A percentile compares a stretch with the other conserved stretches of the same genome.
Evolutionary conservation across 2,329 filamentous ascomycete species (phyloP).

Genomic region (Colletotrichum sp.): DNA sequence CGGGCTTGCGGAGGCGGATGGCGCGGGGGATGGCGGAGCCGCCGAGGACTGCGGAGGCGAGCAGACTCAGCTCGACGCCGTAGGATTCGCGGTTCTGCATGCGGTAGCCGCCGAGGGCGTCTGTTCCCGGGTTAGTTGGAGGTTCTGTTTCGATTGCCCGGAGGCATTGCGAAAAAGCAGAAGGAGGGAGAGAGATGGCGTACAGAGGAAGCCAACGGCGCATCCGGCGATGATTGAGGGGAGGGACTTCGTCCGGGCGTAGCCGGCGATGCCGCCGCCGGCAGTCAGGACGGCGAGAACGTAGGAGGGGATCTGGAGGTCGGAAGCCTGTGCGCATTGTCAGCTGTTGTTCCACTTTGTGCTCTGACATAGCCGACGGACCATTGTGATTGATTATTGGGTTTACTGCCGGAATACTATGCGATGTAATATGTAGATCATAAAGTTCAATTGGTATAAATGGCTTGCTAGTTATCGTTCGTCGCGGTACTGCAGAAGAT

Average conservation of each 20-base stretch:
- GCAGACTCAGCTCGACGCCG: slow-evolving; percentile 85
- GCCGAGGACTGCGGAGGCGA: slow-evolving; percentile 84
- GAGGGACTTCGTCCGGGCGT: slow-evolving; percentile 80
- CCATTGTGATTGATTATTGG: neutral
- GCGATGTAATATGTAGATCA: neutral
- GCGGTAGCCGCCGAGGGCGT: slow-evolving; percentile 82
- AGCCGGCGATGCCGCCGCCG: slow-evolving; percentile 86
- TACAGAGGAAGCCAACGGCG: slow-evolving; percentile 74
- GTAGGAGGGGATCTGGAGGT: slow-evolving; percentile 69
- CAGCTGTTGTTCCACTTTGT: neutral
- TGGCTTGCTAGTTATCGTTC: neutral
- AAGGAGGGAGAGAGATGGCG: slow-evolving; percentile 25
- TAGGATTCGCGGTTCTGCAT: slow-evolving; percentile 77
- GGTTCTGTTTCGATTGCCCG: neutral
- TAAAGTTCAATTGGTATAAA: neutral
- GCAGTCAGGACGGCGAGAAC: slow-evolving; percentile 83
- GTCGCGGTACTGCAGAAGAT: neutral
- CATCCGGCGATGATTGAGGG: slow-evolving; percentile 87
- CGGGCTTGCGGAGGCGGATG: slow-evolving; percentile 80
- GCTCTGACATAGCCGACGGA: neutral
- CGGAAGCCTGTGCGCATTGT: slow-evolving; percentile 25
- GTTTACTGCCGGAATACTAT: neutral
- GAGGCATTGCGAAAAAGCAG: neutral
- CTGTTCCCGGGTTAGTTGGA: slow-evolving; percentile 33
- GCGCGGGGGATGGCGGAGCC: slow-evolving; percentile 87